Conservation (phyloP, 257 asterid genomes). For the Echites panduratus region DNA sequence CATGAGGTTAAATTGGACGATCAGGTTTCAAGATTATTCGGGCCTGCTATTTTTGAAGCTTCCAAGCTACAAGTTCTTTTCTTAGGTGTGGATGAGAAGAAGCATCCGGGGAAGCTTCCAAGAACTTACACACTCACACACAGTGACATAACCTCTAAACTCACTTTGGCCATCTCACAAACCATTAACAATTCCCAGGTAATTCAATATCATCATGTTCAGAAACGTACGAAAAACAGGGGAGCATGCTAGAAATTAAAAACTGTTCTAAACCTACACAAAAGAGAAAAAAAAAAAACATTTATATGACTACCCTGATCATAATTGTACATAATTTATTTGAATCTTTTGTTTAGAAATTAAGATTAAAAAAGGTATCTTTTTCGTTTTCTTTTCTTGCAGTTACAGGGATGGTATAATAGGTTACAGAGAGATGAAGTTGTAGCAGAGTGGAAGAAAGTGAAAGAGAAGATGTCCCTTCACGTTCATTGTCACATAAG, state of each 20-base stretch:
- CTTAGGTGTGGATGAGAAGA: constrained; percentile 52
- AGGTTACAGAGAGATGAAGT: constrained; percentile 90
- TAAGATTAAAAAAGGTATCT: background rate
- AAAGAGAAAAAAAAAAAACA: background rate
- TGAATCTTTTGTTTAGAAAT: background rate
- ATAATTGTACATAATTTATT: background rate
- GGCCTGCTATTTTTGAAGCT: constrained; percentile 80
- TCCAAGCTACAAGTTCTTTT: constrained; percentile 63
- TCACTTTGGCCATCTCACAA: constrained; percentile 71
- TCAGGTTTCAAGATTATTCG: constrained; percentile 83
- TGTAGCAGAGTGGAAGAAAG: constrained; percentile 95
- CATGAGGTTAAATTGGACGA: background rate
- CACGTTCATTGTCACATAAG: constrained; percentile 96
- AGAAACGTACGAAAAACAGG: constrained; percentile 11
- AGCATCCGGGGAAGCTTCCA: constrained; percentile 63
- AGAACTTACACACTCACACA: constrained; percentile 76
- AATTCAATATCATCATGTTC: background rate
- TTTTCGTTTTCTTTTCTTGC: constrained; percentile 19
- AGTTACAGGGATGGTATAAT: constrained; percentile 96
- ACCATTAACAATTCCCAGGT: constrained; percentile 65
- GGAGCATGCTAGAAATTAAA: background rate
- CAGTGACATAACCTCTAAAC: constrained; percentile 60
- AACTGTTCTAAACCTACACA: background rate
- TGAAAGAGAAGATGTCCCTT: constrained; percentile 81
- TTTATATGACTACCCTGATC: background rate